Evolutionary conservation across 495 filamentous ascomycete genomes (phyloP).

Genomic region (Xanthoparmelia taractica): DNA sequence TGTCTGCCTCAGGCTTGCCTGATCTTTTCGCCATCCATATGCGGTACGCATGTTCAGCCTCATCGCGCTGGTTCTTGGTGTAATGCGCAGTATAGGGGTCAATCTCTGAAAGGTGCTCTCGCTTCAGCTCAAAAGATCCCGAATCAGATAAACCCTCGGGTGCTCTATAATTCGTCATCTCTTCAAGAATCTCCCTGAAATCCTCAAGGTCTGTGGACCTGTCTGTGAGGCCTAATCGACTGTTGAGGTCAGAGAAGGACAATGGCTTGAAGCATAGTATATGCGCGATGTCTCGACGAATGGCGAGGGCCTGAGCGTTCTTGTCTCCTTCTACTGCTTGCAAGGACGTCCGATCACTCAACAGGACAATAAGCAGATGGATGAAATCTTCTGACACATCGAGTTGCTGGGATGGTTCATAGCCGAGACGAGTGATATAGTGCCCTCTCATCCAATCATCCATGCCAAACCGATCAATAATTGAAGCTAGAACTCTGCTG

Average conservation of each 20-base stretch:
- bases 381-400: slow-evolving; percentile 95
- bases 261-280: slow-evolving; percentile 92
- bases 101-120: slow-evolving; percentile 71
- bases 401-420: slow-evolving; percentile 77
- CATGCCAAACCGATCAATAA: slow-evolving; percentile 86
- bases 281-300: slow-evolving; percentile 85
- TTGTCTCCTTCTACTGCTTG: slow-evolving; percentile 61
- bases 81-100: slow-evolving; percentile 95
- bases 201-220: slow-evolving; percentile 75
- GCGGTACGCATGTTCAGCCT: slow-evolving; percentile 81
- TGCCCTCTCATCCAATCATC: slow-evolving; percentile 79
- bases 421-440: slow-evolving; percentile 59
- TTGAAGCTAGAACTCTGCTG: slow-evolving; percentile 74
- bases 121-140: slow-evolving; percentile 87
- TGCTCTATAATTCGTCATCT: slow-evolving; percentile 79
- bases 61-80: slow-evolving; percentile 93
- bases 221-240: slow-evolving; percentile 65
- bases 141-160: slow-evolving; percentile 89
- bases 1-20: slow-evolving; percentile 68
- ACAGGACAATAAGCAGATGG: slow-evolving; percentile 79
- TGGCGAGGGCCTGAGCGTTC: slow-evolving; percentile 56
- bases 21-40: slow-evolving; percentile 82
- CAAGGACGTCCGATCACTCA: slow-evolving; percentile 81
- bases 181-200: slow-evolving; percentile 71
- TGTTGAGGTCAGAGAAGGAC: slow-evolving; percentile 81